Conservation (phyloP, 2,329 filamentous ascomycete species). For the Neopestalotiopsis clavispora region DNA sequence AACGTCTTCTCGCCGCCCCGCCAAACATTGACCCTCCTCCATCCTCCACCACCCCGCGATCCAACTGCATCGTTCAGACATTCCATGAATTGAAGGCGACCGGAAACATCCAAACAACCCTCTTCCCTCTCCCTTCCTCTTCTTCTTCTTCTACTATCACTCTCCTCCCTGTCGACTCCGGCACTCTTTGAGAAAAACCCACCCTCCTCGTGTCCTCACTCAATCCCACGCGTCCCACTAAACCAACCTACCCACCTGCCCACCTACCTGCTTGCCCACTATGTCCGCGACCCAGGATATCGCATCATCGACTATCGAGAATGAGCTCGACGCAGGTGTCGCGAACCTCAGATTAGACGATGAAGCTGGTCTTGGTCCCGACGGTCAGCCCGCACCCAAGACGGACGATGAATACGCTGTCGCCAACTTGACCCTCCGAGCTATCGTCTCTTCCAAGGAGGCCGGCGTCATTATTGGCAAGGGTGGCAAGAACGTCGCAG, state of each 20-base stretch:
- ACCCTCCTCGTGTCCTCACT: constrained; percentile 26
- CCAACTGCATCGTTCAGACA: not conserved
- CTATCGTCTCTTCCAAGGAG: constrained; percentile 98
- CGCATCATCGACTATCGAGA: constrained; percentile 60
- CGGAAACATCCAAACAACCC: not conserved
- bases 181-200: constrained; percentile 19
- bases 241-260: constrained; percentile 21
- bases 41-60: constrained; percentile 1
- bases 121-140: constrained; percentile 2
- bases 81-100: constrained; percentile 1
- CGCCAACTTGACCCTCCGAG: constrained; percentile 89
- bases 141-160: constrained; percentile 16
- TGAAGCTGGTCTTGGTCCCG: constrained; percentile 65
- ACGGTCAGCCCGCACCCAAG: constrained; percentile 82
- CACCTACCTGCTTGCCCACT: constrained; percentile 25
- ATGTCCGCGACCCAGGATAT: constrained; percentile 71
- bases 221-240: constrained; percentile 23
- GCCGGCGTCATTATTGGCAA: constrained; percentile 99
- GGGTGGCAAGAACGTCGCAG: constrained; percentile 96
- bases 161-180: constrained; percentile 25
- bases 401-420: constrained; percentile 97
- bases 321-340: constrained; percentile 62
- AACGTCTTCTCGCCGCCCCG: constrained; percentile 2
- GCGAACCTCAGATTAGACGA: constrained; percentile 72
- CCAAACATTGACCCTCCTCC: constrained; percentile 3